Evolutionary conservation across 306 rosid species (phyloP).

Genomic region (Leucaena leucocephala): DNA sequence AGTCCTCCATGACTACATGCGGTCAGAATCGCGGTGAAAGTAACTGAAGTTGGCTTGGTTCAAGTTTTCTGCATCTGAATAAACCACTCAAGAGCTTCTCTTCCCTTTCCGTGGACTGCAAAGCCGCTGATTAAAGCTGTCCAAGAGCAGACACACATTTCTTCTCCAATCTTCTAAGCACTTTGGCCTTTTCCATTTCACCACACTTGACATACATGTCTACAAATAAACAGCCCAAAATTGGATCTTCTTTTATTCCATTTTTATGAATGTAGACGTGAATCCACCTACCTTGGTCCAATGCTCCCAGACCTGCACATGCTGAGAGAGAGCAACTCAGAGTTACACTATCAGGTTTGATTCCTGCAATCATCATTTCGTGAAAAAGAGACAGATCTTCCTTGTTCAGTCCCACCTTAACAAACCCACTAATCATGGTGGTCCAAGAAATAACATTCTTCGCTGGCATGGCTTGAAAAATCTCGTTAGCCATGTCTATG

Average conservation of each 20-base stretch:
- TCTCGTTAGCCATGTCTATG: conserved; percentile 39
- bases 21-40: conserved; percentile 55
- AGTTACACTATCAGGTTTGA: conserved; percentile 49
- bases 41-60: conserved; percentile 50
- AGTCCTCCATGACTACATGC: conserved; percentile 68
- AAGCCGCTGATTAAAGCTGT: conserved; percentile 61
- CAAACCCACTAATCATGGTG: conserved; percentile 55
- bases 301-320: conserved; percentile 60
- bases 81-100: conserved; percentile 62
- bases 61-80: conserved; percentile 49
- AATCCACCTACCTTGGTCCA: conserved; percentile 58
- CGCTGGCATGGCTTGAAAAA: conserved; percentile 55
- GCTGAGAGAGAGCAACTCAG: conserved; percentile 56
- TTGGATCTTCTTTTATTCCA: conserved; percentile 45
- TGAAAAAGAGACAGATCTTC: conserved; percentile 52
- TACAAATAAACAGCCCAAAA: conserved; percentile 54
- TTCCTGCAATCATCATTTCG: conserved; percentile 50
- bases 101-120: conserved; percentile 58
- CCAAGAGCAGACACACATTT: conserved; percentile 54
- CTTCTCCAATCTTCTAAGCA: conserved; percentile 45
- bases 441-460: conserved; percentile 65
- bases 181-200: conserved; percentile 52
- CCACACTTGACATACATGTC: conserved; percentile 69
- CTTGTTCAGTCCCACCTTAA: conserved; percentile 41
- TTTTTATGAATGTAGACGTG: conserved; percentile 50